phyloP scores from a whole-genome alignment of 1,139 yeast species.

The Geotrichum macrosporum region DNA sequence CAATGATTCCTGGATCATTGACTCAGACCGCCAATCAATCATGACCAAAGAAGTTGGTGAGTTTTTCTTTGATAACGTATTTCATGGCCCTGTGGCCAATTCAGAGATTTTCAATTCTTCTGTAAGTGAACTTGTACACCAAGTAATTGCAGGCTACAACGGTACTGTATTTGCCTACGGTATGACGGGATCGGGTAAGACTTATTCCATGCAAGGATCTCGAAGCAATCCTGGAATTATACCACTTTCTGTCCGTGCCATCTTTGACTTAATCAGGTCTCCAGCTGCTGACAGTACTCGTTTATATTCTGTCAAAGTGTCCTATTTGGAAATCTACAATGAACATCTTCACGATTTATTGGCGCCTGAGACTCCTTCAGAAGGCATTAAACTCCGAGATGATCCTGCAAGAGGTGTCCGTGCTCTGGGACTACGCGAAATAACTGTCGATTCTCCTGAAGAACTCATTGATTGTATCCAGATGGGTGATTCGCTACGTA shows the following conservation, averaged over 20 bases:
- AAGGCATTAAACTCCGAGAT: constrained; percentile 67
- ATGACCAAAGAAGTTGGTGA: constrained; percentile 38
- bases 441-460: too few species aligned
- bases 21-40: constrained; percentile 26
- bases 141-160: constrained; percentile 77
- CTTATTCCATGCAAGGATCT: constrained; percentile 82
- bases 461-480: constrained; percentile 79
- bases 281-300: constrained; percentile 53
- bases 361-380: constrained; percentile 46
- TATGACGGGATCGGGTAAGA: constrained; percentile 98
- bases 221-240: constrained; percentile 74
- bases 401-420: constrained; percentile 59
- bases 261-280: constrained; percentile 61
- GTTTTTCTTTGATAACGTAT: constrained; percentile 75
- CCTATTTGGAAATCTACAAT: constrained; percentile 84
- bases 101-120: constrained; percentile 55
- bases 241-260: constrained; percentile 70
- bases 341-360: constrained; percentile 80
- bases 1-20: constrained; percentile 30
- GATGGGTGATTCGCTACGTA: constrained; percentile 68
- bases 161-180: constrained; percentile 96
- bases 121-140: constrained; percentile 59
- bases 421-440: too few species aligned
- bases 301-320: constrained; percentile 56
- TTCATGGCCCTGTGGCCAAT: constrained; percentile 48